Evolutionary conservation across 2,329 filamentous ascomycete genomes (phyloP).

Genomic region (Colletotrichum shisoi): DNA sequence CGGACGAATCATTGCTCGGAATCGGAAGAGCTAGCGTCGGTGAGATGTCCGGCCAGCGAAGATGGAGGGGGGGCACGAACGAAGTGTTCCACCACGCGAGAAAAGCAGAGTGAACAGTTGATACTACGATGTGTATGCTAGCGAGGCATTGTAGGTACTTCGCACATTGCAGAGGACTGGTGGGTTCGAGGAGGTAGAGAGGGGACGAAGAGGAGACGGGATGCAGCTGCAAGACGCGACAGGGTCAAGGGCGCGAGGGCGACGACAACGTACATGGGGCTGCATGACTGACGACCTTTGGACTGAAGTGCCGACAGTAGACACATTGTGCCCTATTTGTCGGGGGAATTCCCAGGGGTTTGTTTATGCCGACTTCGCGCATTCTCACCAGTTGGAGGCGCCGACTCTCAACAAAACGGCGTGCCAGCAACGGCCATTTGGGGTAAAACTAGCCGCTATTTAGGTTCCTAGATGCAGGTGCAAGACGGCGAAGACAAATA

Average conservation of each 20-base stretch:
- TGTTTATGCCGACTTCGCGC: constrained; percentile 27
- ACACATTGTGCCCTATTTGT: constrained; percentile 24
- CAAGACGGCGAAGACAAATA: background rate
- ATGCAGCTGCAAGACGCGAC: constrained; percentile 33
- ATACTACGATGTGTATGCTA: background rate
- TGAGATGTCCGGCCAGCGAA: constrained; percentile 32
- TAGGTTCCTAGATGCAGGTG: constrained; percentile 1
- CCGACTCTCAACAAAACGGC: constrained; percentile 33
- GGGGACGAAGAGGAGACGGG: constrained; percentile 14
- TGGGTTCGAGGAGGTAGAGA: too few relatives aligned
- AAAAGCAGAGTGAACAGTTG: constrained; percentile 20
- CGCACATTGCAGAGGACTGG: too few relatives aligned
- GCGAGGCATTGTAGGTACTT: too few relatives aligned
- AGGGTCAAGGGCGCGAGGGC: constrained; percentile 27
- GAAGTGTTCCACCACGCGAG: constrained; percentile 18
- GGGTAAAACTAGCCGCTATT: constrained; percentile 3
- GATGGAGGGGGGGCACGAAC: constrained; percentile 10
- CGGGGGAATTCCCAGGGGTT: constrained; percentile 7
- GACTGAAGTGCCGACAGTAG: constrained; percentile 29
- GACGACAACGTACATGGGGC: constrained; percentile 12
- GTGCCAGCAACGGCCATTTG: background rate
- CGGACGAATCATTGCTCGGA: constrained; percentile 24
- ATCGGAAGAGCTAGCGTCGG: constrained; percentile 35
- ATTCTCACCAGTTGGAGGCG: constrained; percentile 32
- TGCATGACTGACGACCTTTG: constrained; percentile 25